Base-by-base conservation (phyloP, 495 filamentous ascomycete species). In the Hyphodiscus hymeniophilus region DNA sequence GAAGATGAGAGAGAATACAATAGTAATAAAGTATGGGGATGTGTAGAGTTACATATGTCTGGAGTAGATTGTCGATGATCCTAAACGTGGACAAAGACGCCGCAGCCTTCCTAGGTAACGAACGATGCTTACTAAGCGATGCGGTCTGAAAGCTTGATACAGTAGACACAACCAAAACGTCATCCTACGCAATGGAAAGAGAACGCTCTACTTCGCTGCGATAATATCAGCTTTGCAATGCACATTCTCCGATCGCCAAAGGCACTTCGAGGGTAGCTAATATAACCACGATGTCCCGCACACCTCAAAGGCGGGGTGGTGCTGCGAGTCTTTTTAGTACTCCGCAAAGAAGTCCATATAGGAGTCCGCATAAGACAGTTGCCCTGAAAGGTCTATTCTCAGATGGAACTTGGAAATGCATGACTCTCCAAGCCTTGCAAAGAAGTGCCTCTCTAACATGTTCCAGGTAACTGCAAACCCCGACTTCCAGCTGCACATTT, bases 391-490 rank as follows among this genome's bases (percentile, higher is more conserved):
- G 81, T 7, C 61, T 74, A 13, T 80, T 81, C 57, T 60, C 63
- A 36, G 68, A 79, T 52, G 73, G 71, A 0, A 58, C 69, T 33
- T 82, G 79, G 79, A 64, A 70, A 51, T 85, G 67, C 66, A 61
- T 45, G 62, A 60, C 8, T 30, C n/a, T 7, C n/a, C 18, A 23
- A 23, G 24, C 31, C 10, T 26, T 33, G 22, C 15, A 40, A 26
- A 45, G 7, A 23, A 50, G 21, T 30, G 15, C 24, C 16, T 18
- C 44, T 6, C 45, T 55, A 45, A 36, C 31, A 22, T 36, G 57
- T 45, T 28, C 20, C 40, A 70, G 72, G 85, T 56, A 79, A 88
- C 50, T 89, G 86, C 60, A 62, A 68, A 7, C 77, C 77, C 13
- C 76, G 80, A 7, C 71, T 76, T 1, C 74, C 74, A 7, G 85